Percentiles rank a stretch among this genome's conserved stretches.
These are phyloP conservation scores for Firmiana major DNA, from an alignment of 345 rosid genomes.

Conservation along the genomic window DNA sequence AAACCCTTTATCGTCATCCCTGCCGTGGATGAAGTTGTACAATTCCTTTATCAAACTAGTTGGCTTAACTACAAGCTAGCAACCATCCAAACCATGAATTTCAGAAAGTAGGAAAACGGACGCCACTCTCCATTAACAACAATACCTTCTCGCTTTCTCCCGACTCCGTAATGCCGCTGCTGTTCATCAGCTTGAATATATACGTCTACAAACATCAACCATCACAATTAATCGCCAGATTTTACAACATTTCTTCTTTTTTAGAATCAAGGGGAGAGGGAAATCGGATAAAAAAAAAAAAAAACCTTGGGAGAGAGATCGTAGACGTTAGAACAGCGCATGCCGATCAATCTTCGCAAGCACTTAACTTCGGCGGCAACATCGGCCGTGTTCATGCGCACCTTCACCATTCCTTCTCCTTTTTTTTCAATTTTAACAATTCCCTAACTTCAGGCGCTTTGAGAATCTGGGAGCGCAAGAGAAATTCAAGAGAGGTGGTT, in stretches of 20 bases:
- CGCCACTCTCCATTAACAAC: slow-evolving; percentile 92
- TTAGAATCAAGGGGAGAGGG: not conserved
- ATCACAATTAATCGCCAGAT: not conserved
- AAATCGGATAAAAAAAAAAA: too few species aligned
- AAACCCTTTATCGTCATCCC: slow-evolving; percentile 96
- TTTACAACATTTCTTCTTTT: too few species aligned
- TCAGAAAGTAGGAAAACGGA: slow-evolving; percentile 60
- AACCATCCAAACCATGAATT: not conserved
- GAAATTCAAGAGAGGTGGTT: not conserved
- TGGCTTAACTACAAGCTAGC: not conserved
- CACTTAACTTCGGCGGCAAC: slow-evolving; percentile 99
- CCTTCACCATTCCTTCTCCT: slow-evolving; percentile 78
- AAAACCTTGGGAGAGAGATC: slow-evolving; percentile 95
- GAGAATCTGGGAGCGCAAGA: not conserved
- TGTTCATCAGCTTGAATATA: slow-evolving; percentile 93
- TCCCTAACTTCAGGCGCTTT: not conserved
- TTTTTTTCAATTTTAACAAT: not conserved
- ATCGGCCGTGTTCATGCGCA: slow-evolving; percentile 98
- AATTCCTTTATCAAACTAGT: slow-evolving; percentile 1
- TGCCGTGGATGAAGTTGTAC: slow-evolving; percentile 19
- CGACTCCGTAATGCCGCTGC: slow-evolving; percentile 93
- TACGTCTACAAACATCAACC: slow-evolving; percentile 52
- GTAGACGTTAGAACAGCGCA: slow-evolving; percentile 97
- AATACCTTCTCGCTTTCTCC: slow-evolving; percentile 97
- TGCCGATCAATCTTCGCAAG: slow-evolving; percentile 78